Conservation (phyloP, 1,139 yeast species). For the Candida pseudocylindracea region DNA sequence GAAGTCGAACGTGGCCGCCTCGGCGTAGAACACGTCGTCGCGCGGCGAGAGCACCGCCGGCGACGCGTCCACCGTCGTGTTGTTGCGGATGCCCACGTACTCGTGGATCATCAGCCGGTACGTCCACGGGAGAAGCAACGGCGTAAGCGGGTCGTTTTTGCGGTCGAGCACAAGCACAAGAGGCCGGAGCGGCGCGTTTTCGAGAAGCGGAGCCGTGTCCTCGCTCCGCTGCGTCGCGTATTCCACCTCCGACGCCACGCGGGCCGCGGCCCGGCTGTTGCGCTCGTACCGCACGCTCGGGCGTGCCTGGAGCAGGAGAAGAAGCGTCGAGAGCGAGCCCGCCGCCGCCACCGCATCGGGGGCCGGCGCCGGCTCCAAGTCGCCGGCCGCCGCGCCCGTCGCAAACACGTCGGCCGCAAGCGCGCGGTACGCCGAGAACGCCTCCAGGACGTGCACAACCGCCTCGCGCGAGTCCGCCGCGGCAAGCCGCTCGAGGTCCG, state of each 20-base stretch:
- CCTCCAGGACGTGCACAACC: slow-evolving; percentile 52
- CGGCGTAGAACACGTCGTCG: slow-evolving; percentile 57
- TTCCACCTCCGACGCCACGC: slow-evolving; percentile 49
- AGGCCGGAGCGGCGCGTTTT: slow-evolving; percentile 43
- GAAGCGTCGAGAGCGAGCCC: slow-evolving; percentile 36
- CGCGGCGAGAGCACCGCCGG: slow-evolving; percentile 11
- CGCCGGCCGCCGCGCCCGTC: slow-evolving; percentile 7
- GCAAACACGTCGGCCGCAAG: slow-evolving; percentile 49
- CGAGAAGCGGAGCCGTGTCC: slow-evolving; percentile 38
- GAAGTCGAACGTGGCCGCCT: slow-evolving; percentile 72
- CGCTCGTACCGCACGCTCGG: slow-evolving; percentile 65
- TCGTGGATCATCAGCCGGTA: slow-evolving; percentile 97
- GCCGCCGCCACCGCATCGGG: slow-evolving; percentile 17
- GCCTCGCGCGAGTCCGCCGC: slow-evolving; percentile 78
- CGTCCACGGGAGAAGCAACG: slow-evolving; percentile 88
- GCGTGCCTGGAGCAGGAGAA: slow-evolving; percentile 51
- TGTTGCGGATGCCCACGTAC: slow-evolving; percentile 57
- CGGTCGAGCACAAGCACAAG: slow-evolving; percentile 63
- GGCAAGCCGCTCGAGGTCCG: slow-evolving; percentile 67
- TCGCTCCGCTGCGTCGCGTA: slow-evolving; percentile 35
- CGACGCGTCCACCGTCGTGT: slow-evolving; percentile 45
- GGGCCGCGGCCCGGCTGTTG: slow-evolving; percentile 35
- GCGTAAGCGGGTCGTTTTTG: slow-evolving; percentile 79
- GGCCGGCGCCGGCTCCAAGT: slow-evolving; percentile 1
- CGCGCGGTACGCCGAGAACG: slow-evolving; percentile 66